phyloP scores from a whole-genome alignment of 257 asterid genomes.

The Linderniella brevidens region DNA sequence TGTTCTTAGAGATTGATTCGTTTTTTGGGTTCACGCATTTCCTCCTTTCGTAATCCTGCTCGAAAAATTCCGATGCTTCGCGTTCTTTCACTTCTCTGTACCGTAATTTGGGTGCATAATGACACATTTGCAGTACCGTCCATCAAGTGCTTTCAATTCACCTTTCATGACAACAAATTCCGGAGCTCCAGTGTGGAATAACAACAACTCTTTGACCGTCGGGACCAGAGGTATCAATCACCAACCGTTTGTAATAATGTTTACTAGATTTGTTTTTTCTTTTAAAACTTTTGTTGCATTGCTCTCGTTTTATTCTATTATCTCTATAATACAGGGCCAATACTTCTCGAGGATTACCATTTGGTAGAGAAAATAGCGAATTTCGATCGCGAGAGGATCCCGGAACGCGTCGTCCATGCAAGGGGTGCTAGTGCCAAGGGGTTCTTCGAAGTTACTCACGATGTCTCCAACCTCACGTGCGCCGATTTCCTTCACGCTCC shows the following conservation, averaged over 20 bases:
- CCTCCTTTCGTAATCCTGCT: no score
- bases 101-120: no score
- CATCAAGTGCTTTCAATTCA: slow-evolving; percentile 69
- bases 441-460: slow-evolving; percentile 92
- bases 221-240: slow-evolving; percentile 78
- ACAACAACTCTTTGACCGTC: slow-evolving; percentile 64
- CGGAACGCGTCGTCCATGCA: slow-evolving; percentile 93
- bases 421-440: slow-evolving; percentile 99
- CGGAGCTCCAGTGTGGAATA: slow-evolving; percentile 89
- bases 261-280: no score
- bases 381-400: slow-evolving; percentile 86
- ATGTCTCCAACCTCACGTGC: slow-evolving; percentile 67
- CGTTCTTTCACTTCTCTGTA: no score
- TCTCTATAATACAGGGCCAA: slow-evolving; percentile 17
- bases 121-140: slow-evolving; percentile 41
- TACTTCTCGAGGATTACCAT: slow-evolving; percentile 90
- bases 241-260: no score
- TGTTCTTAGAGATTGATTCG: slow-evolving; percentile 1
- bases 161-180: slow-evolving; percentile 73
- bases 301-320: not conserved
- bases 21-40: no score
- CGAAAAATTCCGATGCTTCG: no score
- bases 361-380: slow-evolving; percentile 81
- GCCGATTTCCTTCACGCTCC: slow-evolving; percentile 98
- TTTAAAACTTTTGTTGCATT: no score